These are phyloP conservation scores for Rhizophagus clarus DNA, from an alignment of 192 early-diverging fungal species.

Conservation along the genomic window DNA sequence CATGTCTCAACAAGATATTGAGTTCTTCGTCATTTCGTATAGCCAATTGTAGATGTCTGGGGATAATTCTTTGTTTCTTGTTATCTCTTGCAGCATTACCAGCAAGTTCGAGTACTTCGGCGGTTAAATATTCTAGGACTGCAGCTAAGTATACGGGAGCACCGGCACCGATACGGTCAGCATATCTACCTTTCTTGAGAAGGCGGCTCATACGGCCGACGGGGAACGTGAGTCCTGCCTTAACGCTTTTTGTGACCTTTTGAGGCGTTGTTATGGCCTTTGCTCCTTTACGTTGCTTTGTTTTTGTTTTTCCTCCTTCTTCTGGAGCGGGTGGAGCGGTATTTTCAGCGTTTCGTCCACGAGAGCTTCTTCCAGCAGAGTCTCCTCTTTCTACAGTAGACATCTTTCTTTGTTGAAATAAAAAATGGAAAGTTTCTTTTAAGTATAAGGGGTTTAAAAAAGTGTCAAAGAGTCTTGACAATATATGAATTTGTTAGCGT, in stretches of 20 bases:
- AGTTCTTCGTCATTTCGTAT: constrained; percentile 93
- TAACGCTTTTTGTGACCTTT: constrained; percentile 35
- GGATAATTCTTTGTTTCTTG: constrained; percentile 90
- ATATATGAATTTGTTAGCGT: too few relatives aligned
- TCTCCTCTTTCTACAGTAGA: neutral
- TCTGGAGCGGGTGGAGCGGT: neutral
- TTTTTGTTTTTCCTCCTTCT: neutral
- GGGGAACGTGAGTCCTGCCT: constrained; percentile 90
- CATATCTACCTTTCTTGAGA: constrained; percentile 85
- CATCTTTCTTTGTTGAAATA: neutral
- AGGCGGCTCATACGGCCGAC: constrained; percentile 91
- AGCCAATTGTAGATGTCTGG: constrained; percentile 86
- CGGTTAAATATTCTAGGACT: constrained; percentile 89
- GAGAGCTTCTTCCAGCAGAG: neutral
- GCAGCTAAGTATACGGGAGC: constrained; percentile 91
- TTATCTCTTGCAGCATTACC: constrained; percentile 91
- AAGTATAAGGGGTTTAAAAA: neutral
- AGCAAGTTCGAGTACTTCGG: constrained; percentile 90
- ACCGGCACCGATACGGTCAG: constrained; percentile 83
- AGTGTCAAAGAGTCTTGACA: neutral
- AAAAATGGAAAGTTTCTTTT: neutral
- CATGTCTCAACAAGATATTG: constrained; percentile 87
- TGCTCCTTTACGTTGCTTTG: neutral
- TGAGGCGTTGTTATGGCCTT: neutral
- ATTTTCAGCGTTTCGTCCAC: neutral